Conservation (phyloP, 768 basidiomycete species). For the Hemileccinum impolitum region DNA sequence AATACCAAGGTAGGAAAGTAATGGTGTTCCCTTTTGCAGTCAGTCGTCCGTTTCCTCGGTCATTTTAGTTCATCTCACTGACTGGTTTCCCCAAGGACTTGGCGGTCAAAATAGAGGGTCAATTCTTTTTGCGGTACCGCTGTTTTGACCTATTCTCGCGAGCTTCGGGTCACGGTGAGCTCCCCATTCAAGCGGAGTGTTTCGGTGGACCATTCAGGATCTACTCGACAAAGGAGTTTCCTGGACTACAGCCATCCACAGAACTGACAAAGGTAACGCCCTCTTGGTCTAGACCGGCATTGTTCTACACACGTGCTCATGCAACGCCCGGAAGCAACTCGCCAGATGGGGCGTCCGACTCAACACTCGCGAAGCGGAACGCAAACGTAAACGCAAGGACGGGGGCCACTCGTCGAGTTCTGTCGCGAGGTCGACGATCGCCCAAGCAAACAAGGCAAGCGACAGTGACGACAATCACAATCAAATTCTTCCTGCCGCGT, state of each 20-base stretch:
- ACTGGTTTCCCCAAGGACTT: slow-evolving; percentile 46
- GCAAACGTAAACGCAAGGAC: slow-evolving; percentile 34
- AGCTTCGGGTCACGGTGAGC: slow-evolving; percentile 25
- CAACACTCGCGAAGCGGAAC: slow-evolving; percentile 36
- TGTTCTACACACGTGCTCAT: background rate
- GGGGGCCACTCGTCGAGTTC: slow-evolving; percentile 7
- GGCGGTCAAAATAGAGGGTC: slow-evolving; percentile 63
- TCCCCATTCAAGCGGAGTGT: slow-evolving; percentile 57
- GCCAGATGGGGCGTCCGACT: slow-evolving; percentile 34
- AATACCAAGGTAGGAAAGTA: slow-evolving; percentile 49
- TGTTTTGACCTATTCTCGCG: slow-evolving; percentile 57
- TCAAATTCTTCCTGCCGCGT: slow-evolving; percentile 4
- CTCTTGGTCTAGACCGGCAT: background rate
- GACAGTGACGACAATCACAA: slow-evolving; percentile 26
- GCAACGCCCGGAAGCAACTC: slow-evolving; percentile 27
- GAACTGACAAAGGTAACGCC: slow-evolving; percentile 60
- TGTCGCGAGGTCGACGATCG: slow-evolving; percentile 1
- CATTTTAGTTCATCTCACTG: background rate
- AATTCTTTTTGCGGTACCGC: slow-evolving; percentile 69
- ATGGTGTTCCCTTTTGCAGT: slow-evolving; percentile 67
- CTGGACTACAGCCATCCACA: slow-evolving; percentile 65
- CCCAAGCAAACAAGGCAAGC: slow-evolving; percentile 13
- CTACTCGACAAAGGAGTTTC: slow-evolving; percentile 74
- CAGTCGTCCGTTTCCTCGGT: slow-evolving; percentile 15
- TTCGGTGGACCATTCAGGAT: slow-evolving; percentile 66